Base-by-base conservation (phyloP, 2,329 filamentous ascomycete genomes). In the Calonectria pteridis region DNA sequence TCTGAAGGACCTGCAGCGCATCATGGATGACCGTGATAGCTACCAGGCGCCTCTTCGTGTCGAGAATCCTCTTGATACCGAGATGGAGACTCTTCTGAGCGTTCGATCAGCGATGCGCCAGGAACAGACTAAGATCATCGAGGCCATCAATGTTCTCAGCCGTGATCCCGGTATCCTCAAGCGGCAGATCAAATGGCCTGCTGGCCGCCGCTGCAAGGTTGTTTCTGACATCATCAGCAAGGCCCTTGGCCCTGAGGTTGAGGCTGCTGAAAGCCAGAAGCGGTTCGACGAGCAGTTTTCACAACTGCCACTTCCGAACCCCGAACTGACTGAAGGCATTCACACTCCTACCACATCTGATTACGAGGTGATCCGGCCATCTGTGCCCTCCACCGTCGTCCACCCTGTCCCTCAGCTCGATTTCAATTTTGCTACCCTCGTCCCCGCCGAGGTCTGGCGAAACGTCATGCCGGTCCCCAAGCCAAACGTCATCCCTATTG, bases 141-240 rank as follows among this genome's bases (percentile, higher is more conserved):
- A 68, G n/a, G 65, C 65, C 50, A 58, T 68, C 23, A 46, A 40
- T 20, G 50, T 68, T 46, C 65, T 68, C 33, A 68, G 35, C 35
- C 33, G 33, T 16, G 65, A 68, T n/a, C 65, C 50, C 7, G 50
- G 37, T 4, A 58, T 68, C 31, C 65, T 68, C 50, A 68, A 16
- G 14, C 50, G 65, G 7, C 65, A 68, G 49, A 49, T n/a, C 26
- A 49, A 65, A 23, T 65, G 62, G 62, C 10, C 37, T 6, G 37
- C 23, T 49, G 28, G 62, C 20, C 62, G 40, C 7, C 26, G 40
- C 40, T 46, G 26, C 9, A 49, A 65, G 10, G 43, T 49, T n/a
- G 62, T 65, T 33, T 31, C 37, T 2, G 29, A 33, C 11, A 46
- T 65, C 29, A 50, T 65, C 40, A 50, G 20, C 13, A 59, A 59